These are phyloP conservation scores for Candida awuae DNA, from an alignment of 805 yeast species.

Conservation along the genomic window DNA sequence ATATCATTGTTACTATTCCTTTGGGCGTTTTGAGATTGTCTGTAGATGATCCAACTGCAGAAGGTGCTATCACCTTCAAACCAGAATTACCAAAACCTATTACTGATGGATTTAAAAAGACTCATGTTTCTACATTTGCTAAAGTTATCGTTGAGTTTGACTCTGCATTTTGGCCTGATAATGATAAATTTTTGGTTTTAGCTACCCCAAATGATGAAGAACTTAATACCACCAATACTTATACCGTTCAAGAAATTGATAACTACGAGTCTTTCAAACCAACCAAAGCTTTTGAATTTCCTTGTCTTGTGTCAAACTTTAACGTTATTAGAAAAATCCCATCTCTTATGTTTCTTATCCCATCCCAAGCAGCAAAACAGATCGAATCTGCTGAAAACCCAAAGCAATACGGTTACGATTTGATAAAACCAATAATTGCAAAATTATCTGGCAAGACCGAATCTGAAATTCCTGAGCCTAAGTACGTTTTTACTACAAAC, in stretches of 20 bases:
- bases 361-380: constrained; percentile 41
- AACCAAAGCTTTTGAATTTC: constrained; percentile 24
- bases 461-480: constrained; percentile 21
- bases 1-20: constrained; percentile 43
- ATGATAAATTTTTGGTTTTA: constrained; percentile 25
- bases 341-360: constrained; percentile 37
- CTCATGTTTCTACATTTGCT: constrained; percentile 33
- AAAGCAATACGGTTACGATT: constrained; percentile 32
- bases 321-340: constrained; percentile 25
- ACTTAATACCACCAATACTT: not conserved
- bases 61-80: constrained; percentile 23
- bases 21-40: constrained; percentile 36
- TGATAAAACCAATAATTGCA: constrained; percentile 35
- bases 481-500: constrained; percentile 25
- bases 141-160: constrained; percentile 42
- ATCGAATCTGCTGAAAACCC: constrained; percentile 32
- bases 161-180: constrained; percentile 35
- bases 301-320: constrained; percentile 23
- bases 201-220: constrained; percentile 21
- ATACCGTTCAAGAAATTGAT: not conserved
- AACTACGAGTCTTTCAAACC: not conserved
- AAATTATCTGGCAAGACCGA: constrained; percentile 19
- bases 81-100: constrained; percentile 33
- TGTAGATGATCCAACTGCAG: constrained; percentile 16
- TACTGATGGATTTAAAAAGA: constrained; percentile 22